phyloP scores from a whole-genome alignment of 805 yeast species.

The Yueomyces sp. region DNA sequence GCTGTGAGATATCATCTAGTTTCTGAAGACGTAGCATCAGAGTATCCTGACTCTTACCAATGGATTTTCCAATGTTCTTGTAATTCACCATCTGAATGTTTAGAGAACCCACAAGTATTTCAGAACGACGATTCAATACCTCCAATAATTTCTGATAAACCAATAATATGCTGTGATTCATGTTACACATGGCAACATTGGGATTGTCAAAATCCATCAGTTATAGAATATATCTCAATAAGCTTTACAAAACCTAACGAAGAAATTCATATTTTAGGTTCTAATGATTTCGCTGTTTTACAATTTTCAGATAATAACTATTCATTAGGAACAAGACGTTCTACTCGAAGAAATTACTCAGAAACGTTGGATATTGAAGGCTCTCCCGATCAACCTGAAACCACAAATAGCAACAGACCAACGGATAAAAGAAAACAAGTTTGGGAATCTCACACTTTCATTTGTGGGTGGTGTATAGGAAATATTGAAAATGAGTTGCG shows the following conservation, averaged over 20 bases:
- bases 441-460: background rate
- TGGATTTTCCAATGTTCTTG: constrained; percentile 24
- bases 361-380: background rate
- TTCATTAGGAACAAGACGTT: constrained; percentile 7
- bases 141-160: background rate
- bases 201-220: constrained; percentile 14
- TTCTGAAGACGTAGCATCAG: too few species aligned
- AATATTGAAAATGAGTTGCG: background rate
- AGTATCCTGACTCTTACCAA: constrained; percentile 11
- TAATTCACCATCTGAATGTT: background rate
- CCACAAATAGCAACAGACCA: too few species aligned
- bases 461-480: too few species aligned
- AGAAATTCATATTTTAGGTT: constrained; percentile 2
- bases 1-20: too few species aligned
- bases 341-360: constrained; percentile 8
- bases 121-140: constrained; percentile 1
- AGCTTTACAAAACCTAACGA: constrained; percentile 4
- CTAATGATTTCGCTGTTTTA: constrained; percentile 11
- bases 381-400: constrained; percentile 3
- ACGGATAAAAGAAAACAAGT: background rate
- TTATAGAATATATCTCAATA: constrained; percentile 7
- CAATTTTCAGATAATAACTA: background rate
- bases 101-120: background rate
- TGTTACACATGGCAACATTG: constrained; percentile 24
- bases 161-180: constrained; percentile 21